Percentiles rank a stretch among this genome's conserved stretches.
Evolutionary conservation across 2,329 filamentous ascomycete species (phyloP).

Genomic region (Colletotrichum tamarilloi): DNA sequence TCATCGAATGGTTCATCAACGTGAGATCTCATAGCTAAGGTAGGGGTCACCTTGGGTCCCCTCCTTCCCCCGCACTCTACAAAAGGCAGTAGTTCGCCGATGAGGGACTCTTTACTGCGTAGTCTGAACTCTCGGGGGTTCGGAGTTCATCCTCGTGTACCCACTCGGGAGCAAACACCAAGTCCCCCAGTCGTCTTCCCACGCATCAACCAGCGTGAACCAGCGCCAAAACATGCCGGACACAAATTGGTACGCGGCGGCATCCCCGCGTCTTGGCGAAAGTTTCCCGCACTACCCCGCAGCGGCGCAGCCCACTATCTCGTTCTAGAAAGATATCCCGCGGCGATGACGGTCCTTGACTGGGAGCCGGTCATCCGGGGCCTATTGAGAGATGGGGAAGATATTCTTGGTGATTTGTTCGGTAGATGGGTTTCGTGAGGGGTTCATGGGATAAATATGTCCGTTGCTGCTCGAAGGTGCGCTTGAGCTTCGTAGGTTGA

Average conservation of each 20-base stretch:
- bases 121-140: slow-evolving; percentile 16
- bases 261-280: slow-evolving; percentile 25
- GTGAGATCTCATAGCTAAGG: neutral
- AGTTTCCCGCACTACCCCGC: slow-evolving; percentile 31
- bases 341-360: slow-evolving; percentile 14
- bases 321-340: slow-evolving; percentile 19
- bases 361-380: slow-evolving; percentile 12
- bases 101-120: neutral
- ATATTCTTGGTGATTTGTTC: slow-evolving; percentile 7
- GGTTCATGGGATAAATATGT: slow-evolving; percentile 18
- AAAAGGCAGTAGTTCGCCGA: slow-evolving; percentile 16
- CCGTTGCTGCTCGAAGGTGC: neutral
- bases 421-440: neutral
- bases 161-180: neutral
- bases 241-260: slow-evolving; percentile 4
- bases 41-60: neutral
- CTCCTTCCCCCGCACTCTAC: neutral
- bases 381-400: neutral
- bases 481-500: too few species aligned
- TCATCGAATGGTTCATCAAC: neutral
- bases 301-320: slow-evolving; percentile 4
- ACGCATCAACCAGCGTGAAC: neutral
- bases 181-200: neutral
- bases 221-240: neutral
- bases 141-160: slow-evolving; percentile 2